These are phyloP conservation scores for Mortierella alpina DNA, from an alignment of 192 early-diverging fungal genomes.

Conservation along the genomic window DNA sequence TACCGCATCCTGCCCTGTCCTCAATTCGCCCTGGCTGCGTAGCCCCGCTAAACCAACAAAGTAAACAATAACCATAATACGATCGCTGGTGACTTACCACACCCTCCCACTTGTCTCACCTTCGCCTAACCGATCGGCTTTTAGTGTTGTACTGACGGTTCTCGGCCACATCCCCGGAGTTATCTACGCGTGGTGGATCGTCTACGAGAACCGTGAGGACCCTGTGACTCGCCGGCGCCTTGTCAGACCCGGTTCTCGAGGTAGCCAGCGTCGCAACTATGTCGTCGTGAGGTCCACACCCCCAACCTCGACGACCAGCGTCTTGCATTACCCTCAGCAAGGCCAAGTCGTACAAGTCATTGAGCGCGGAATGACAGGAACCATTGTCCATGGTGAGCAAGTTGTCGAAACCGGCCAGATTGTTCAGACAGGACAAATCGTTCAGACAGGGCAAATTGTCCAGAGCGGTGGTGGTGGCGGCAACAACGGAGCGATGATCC, in stretches of 20 bases:
- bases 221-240: neutral
- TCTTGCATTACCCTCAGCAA: conserved; percentile 8
- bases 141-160: conserved; percentile 24
- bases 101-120: neutral
- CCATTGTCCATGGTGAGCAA: no score
- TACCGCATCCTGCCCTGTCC: no score
- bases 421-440: no score
- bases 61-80: neutral
- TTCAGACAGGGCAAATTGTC: no score
- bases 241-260: neutral
- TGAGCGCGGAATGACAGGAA: no score
- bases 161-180: conserved; percentile 40
- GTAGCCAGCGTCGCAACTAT: conserved; percentile 12
- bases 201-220: conserved; percentile 43
- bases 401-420: no score
- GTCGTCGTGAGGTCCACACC: neutral
- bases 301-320: neutral
- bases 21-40: neutral
- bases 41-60: neutral
- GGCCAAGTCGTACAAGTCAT: neutral
- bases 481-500: no score
- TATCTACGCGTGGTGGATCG: conserved; percentile 41
- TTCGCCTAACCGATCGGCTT: neutral
- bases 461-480: no score
- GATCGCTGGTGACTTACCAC: neutral